Percentiles rank a stretch among this genome's conserved stretches.
phyloP scores from a whole-genome alignment of 1,139 yeast species.

The Diutina catenulata region DNA sequence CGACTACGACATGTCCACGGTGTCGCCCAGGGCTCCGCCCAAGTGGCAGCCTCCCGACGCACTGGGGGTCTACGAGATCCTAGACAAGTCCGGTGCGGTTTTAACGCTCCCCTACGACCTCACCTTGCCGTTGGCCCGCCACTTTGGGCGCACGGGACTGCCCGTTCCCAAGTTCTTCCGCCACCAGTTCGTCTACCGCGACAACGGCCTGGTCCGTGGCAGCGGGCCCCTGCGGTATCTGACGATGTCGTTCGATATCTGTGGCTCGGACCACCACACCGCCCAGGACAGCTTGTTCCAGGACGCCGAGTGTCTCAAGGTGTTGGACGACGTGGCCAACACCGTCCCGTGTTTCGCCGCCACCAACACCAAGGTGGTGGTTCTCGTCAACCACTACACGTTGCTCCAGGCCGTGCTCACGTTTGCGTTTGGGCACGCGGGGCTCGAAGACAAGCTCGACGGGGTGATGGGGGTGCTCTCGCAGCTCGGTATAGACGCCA shows the following conservation, averaged over 20 bases:
- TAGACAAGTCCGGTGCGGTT: slow-evolving; percentile 80
- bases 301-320: slow-evolving; percentile 83
- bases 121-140: slow-evolving; percentile 80
- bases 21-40: slow-evolving; percentile 34
- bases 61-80: slow-evolving; percentile 58
- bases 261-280: neutral
- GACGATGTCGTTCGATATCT: slow-evolving; percentile 79
- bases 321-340: slow-evolving; percentile 60
- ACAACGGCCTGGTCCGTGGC: slow-evolving; percentile 30
- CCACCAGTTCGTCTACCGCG: slow-evolving; percentile 74
- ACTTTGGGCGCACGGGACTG: slow-evolving; percentile 51
- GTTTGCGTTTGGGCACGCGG: slow-evolving; percentile 65
- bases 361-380: slow-evolving; percentile 32
- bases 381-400: slow-evolving; percentile 71
- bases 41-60: slow-evolving; percentile 73
- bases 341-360: slow-evolving; percentile 52
- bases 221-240: slow-evolving; percentile 71
- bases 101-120: slow-evolving; percentile 82
- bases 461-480: slow-evolving; percentile 63
- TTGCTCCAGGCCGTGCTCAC: slow-evolving; percentile 52
- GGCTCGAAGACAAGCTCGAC: slow-evolving; percentile 46
- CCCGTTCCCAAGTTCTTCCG: slow-evolving; percentile 54
- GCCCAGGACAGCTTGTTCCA: slow-evolving; percentile 3
- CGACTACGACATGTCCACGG: slow-evolving; percentile 33
- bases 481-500: slow-evolving; percentile 62